Conservation (phyloP, 2,329 filamentous ascomycete genomes). For the Huntiella bhutanensis region DNA sequence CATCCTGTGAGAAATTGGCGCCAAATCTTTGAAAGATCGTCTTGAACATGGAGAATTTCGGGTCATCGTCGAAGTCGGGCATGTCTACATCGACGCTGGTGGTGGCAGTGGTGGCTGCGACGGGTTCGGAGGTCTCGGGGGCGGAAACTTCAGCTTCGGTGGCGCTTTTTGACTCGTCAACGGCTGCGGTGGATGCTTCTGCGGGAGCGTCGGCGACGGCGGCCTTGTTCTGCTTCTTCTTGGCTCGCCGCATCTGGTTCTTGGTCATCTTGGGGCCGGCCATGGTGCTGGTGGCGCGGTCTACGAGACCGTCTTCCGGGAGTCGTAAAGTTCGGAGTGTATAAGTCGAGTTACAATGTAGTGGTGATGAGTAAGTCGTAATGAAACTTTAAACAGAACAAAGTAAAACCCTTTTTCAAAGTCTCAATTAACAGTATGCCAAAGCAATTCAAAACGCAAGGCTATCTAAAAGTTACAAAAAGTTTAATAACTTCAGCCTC, state of each 20-base stretch:
- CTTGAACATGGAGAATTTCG: slow-evolving; percentile 68
- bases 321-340: too few relatives aligned
- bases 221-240: slow-evolving; percentile 85
- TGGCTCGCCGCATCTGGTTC: slow-evolving; percentile 80
- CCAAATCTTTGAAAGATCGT: slow-evolving; percentile 68
- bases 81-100: slow-evolving; percentile 18
- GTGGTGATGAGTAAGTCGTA: too few relatives aligned
- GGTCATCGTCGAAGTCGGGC: slow-evolving; percentile 39
- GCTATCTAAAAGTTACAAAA: too few relatives aligned
- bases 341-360: too few relatives aligned
- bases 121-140: slow-evolving; percentile 8
- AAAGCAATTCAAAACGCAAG: too few relatives aligned
- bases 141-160: slow-evolving; percentile 9
- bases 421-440: too few relatives aligned
- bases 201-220: slow-evolving; percentile 16
- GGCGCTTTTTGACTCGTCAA: not conserved
- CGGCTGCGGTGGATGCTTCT: not conserved
- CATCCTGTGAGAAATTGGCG: slow-evolving; percentile 41
- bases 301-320: too few relatives aligned
- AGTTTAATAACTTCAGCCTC: too few relatives aligned
- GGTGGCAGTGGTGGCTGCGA: not conserved
- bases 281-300: slow-evolving; percentile 25
- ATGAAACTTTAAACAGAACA: too few relatives aligned
- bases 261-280: slow-evolving; percentile 62
- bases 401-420: too few relatives aligned